A percentile compares a stretch with the other conserved stretches of the same genome.
Evolutionary conservation across 1,139 yeast genomes (phyloP).

Genomic region (Saccharomycopsis crataegensis): DNA sequence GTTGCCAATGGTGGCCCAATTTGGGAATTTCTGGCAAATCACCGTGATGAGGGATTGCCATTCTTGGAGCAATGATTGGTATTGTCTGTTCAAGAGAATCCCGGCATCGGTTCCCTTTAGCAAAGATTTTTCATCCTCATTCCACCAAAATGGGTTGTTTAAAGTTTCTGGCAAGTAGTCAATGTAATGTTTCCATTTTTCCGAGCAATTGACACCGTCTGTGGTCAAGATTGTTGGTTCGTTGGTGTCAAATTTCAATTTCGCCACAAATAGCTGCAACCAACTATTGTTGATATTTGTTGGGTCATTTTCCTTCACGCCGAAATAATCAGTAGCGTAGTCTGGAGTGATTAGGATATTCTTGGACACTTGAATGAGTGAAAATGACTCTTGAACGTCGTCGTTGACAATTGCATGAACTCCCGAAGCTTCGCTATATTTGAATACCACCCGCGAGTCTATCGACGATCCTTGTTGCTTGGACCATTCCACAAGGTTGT

Average conservation of each 20-base stretch:
- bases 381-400: conserved; percentile 17
- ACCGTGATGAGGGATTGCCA: conserved; percentile 5
- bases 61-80: conserved; percentile 20
- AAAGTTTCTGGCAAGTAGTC: conserved; percentile 7
- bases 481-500: too few relatives aligned
- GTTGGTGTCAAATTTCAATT: conserved; percentile 13
- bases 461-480: not conserved
- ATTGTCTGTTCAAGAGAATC: conserved; percentile 26
- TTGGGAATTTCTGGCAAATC: too few relatives aligned
- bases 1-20: too few relatives aligned
- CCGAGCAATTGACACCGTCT: conserved; percentile 11
- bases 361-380: conserved; percentile 33
- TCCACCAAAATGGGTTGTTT: conserved; percentile 12
- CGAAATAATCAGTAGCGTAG: conserved; percentile 38
- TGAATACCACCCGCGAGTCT: conserved; percentile 6
- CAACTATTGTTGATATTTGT: conserved; percentile 22
- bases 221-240: conserved; percentile 5
- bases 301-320: conserved; percentile 19
- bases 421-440: not conserved
- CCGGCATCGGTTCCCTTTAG: conserved; percentile 40
- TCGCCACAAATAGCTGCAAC: conserved; percentile 17
- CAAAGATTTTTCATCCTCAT: conserved; percentile 23
- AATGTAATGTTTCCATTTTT: conserved; percentile 32
- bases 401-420: conserved; percentile 17
- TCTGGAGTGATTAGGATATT: conserved; percentile 35